Conservation (phyloP, 129 eudicot species). For the Escallonia herrerae region DNA sequence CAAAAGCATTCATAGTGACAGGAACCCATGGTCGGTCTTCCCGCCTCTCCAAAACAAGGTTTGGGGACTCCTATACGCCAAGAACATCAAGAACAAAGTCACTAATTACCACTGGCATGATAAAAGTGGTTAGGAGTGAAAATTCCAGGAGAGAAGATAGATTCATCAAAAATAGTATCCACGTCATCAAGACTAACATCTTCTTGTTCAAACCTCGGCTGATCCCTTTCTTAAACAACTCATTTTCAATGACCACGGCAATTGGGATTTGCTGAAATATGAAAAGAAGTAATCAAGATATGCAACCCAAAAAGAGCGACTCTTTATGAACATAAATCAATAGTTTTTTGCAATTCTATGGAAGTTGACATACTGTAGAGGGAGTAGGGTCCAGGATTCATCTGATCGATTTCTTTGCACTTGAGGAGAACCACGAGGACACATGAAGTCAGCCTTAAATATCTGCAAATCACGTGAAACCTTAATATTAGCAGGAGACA, state of each 20-base stretch:
- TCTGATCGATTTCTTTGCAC: constrained; percentile 52
- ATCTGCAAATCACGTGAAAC: constrained; percentile 17
- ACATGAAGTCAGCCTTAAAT: constrained; percentile 38
- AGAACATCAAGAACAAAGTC: neutral
- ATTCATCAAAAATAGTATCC: constrained; percentile 41
- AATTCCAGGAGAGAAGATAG: too few relatives aligned
- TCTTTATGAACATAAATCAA: too few relatives aligned
- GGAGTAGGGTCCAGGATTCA: constrained; percentile 63
- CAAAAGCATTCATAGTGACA: constrained; percentile 57
- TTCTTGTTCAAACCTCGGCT: constrained; percentile 40
- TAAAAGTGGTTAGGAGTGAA: neutral
- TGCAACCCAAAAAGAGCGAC: too few relatives aligned
- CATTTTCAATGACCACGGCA: constrained; percentile 49
- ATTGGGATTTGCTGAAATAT: constrained; percentile 36
- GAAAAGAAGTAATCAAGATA: too few relatives aligned
- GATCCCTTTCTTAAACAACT: constrained; percentile 59
- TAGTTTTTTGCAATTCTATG: too few relatives aligned
- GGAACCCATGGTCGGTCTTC: constrained; percentile 35
- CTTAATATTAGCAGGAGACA: neutral
- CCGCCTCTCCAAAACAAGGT: constrained; percentile 72
- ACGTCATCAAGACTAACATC: constrained; percentile 51
- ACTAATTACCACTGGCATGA: neutral
- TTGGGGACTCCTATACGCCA: constrained; percentile 46
- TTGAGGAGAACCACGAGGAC: constrained; percentile 64
- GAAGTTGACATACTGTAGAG: constrained; percentile 29